Conservation (phyloP, 495 filamentous ascomycete genomes). For the Podospora pseudopauciseta region DNA sequence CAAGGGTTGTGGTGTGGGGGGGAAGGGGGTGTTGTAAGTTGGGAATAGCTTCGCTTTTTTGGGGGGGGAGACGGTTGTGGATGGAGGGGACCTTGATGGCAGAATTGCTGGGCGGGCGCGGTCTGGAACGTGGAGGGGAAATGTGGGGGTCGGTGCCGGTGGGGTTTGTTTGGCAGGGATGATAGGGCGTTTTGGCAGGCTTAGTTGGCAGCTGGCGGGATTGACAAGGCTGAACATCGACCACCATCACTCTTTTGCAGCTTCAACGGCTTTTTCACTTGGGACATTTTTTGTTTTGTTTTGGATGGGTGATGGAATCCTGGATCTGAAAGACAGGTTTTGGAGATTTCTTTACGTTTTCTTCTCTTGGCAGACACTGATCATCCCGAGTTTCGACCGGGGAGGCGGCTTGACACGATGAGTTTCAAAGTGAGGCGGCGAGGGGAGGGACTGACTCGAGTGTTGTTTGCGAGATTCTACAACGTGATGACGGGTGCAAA, state of each 20-base stretch:
- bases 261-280: not conserved
- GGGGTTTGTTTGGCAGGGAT: not conserved
- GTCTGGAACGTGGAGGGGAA: not conserved
- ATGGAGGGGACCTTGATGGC: slow-evolving; percentile 8
- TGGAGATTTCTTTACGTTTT: not conserved
- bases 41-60: slow-evolving; percentile 7
- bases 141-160: not conserved
- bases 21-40: not conserved
- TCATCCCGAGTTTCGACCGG: slow-evolving; percentile 4
- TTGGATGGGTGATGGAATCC: not conserved
- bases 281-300: not conserved
- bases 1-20: not conserved
- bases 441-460: not conserved
- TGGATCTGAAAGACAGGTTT: not conserved
- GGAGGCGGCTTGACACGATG: not conserved
- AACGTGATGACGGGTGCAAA: not conserved
- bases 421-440: slow-evolving; percentile 7
- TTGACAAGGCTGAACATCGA: not conserved
- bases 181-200: not conserved
- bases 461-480: not conserved
- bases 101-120: not conserved
- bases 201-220: not conserved
- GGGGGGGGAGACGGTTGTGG: not conserved
- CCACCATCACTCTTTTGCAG: not conserved
- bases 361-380: not conserved